Base-by-base conservation (phyloP, 768 basidiomycete species). In the Suillus occidentalis region DNA sequence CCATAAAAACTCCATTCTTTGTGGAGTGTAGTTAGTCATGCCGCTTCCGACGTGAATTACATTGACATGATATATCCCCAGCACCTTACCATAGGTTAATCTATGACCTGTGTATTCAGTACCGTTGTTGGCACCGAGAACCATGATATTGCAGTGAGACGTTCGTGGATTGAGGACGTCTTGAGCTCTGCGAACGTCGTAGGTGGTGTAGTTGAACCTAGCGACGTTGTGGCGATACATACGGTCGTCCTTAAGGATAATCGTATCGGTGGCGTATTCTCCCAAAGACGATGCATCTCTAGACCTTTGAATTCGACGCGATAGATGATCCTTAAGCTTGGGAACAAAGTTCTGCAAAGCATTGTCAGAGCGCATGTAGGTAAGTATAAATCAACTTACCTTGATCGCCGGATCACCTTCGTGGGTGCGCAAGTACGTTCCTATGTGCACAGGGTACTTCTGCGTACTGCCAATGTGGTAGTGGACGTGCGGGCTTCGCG, bases 191-290 rank as follows among this genome's bases (percentile, higher is more conserved):
- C 37, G 43, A 28, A 64, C 58, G 22, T 64, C 22, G 10, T 64
- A 64, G 0, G 31, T 64, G 0, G 63, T 64, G n/a, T 45, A 64
- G 10, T 64, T 60, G 6, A 64, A 2, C 14, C 56, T 28, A 0
- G 25, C 2, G 43, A 64, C 12, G 10, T 60, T 40, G 13, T 64
- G 63, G 13, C 7, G 5, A 16, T 64, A 52, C 4, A 45, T n/a
- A 4, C 10, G 4, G n/a, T 49, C 22, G 12, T 49, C 47, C 47
- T 49, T 49, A 2, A 22, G 6, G 34, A 36, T 18, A 36, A 62
- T 12, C 12, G 28, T 12, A 9, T 81, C 72, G 80, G 79, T 5
- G 81, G 65, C 4, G 80, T 65, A 60, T 82, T 77, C 20, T 18
- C 42, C 63, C 9, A 5, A 49, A 4, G 5, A 10, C 3, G 4